Base-by-base conservation (phyloP, 2,329 filamentous ascomycete species). In the Elsinoe australis region DNA sequence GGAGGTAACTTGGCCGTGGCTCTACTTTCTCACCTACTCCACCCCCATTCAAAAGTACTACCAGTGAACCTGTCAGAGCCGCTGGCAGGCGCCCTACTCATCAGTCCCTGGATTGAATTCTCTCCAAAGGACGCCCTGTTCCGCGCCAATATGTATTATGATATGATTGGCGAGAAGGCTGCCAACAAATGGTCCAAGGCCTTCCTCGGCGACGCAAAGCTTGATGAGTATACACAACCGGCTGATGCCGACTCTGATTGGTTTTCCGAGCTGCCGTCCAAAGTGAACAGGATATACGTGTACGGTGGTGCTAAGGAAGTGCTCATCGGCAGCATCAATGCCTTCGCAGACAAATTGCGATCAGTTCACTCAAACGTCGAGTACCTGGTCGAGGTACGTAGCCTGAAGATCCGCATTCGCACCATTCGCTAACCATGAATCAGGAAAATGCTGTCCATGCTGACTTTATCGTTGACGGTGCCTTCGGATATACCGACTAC, bases 101-200 rank as follows among this genome's bases (percentile, higher is more conserved):
- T 82, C 49, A 73, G 71, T 0, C 79, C 79, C 0, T 83, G 79
- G 79, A 66, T 70, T 1, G 69, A 69, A 1, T 73, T 82, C 52
- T 64, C 67, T n/a, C 66, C 64, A 1, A 60, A 68, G 14, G 68
- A 69, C 19, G 59, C 64, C 0, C 68, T 67, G 1, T 70, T 67
- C 36, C 56, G 58, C 5, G 59, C 62, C 6, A 78, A 80, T 49
- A 64, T 64, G 2, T 64, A 69, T 18, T 74, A 71, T 33, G 78
- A 81, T 55, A 61, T 73, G 46, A 67, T 81, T 34, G 64, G 67
- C 9, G 56, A 59, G 0, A 55, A 57, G 0, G 59, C 67, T 0
- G 67, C 70, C 1, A 55, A 55, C 0, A 64, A 67, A 1, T 81
- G 76, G 76, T 61, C 65, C 1, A 49, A 55, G 1, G 67, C 70